Evolutionary conservation across 192 early-diverging fungal genomes (phyloP).

Genomic region (Lobosporangium transversale): DNA sequence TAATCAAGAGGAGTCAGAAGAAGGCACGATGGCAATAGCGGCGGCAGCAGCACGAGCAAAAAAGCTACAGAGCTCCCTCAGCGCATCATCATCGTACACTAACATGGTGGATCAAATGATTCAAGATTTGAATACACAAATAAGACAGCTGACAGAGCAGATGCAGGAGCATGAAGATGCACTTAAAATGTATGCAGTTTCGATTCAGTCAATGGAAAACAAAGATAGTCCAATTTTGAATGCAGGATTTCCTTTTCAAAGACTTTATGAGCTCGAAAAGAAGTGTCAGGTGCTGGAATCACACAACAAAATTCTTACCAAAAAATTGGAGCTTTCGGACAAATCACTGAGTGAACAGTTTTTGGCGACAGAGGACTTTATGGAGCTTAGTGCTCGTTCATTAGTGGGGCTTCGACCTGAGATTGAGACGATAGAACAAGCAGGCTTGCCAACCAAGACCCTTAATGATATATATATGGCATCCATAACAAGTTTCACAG

Average conservation of each 20-base stretch:
- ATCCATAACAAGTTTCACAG: conserved; percentile 43
- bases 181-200: conserved; percentile 36
- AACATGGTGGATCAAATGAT: conserved; percentile 37
- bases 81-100: conserved; percentile 31
- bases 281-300: conserved; percentile 41
- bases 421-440: conserved; percentile 35
- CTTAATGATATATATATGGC: conserved; percentile 46
- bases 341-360: conserved; percentile 35
- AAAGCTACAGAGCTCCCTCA: conserved; percentile 20
- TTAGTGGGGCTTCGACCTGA: conserved; percentile 37
- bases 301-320: conserved; percentile 45
- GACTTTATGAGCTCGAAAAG: conserved; percentile 46
- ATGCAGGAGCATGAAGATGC: conserved; percentile 46
- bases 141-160: conserved; percentile 3
- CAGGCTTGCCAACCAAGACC: conserved; percentile 23
- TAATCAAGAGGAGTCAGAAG: too few species aligned
- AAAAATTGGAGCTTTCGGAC: conserved; percentile 30
- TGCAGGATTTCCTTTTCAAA: conserved; percentile 27
- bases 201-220: conserved; percentile 31
- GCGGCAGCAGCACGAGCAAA: background rate
- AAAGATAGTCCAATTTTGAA: conserved; percentile 9
- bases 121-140: conserved; percentile 15
- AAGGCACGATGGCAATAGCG: background rate
- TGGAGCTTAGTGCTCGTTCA: conserved; percentile 39
- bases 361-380: conserved; percentile 42